Conservation (phyloP, 352 stramenopile genomes). For the Globisporangium nagaii region DNA sequence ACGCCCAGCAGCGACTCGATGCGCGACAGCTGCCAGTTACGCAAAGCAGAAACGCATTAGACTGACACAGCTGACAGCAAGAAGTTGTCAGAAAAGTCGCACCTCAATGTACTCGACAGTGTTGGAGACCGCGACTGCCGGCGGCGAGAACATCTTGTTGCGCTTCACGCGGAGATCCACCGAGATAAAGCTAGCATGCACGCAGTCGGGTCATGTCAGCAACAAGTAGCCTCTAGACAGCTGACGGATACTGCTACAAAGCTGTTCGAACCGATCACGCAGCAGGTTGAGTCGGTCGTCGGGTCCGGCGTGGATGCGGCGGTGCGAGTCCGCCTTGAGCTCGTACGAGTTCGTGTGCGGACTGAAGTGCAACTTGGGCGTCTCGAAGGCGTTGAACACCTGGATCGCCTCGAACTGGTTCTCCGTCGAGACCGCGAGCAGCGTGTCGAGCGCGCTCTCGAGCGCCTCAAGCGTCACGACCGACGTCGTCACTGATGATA, state of each 20-base stretch:
- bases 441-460: constrained; percentile 76
- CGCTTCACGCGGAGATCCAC: constrained; percentile 73
- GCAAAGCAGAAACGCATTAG: not conserved
- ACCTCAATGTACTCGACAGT: constrained; percentile 71
- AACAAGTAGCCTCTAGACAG: not conserved
- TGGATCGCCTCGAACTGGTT: constrained; percentile 83
- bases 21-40: constrained; percentile 45
- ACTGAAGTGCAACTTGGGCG: constrained; percentile 56
- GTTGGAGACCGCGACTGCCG: constrained; percentile 46
- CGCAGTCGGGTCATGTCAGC: no score
- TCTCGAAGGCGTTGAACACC: constrained; percentile 79
- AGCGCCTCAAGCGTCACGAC: constrained; percentile 80
- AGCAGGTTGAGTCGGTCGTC: constrained; percentile 61
- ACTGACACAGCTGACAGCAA: no score
- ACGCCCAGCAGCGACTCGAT: constrained; percentile 85
- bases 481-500: constrained; percentile 78
- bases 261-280: constrained; percentile 34
- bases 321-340: constrained; percentile 47
- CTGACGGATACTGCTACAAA: not conserved
- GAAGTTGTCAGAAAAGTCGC: no score
- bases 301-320: constrained; percentile 49
- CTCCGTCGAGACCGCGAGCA: constrained; percentile 70
- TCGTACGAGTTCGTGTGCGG: constrained; percentile 67
- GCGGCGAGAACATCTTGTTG: constrained; percentile 78
- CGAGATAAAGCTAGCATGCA: constrained; percentile 38